Conservation (phyloP, 164 flowering plant genomes). For the Vitis vinifera region DNA sequence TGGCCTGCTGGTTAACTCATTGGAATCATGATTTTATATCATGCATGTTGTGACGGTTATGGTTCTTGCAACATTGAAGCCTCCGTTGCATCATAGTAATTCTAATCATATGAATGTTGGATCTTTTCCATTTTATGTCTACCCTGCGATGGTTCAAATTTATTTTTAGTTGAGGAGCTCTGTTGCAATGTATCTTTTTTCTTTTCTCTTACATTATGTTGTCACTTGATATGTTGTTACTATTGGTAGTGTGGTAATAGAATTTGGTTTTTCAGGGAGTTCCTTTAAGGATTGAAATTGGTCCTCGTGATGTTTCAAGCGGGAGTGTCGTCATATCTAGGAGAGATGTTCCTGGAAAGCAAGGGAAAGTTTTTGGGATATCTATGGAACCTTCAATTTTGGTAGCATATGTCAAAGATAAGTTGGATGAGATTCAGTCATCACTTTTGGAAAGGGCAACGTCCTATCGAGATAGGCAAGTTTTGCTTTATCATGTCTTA, state of each 20-base stretch:
- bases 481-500: conserved; percentile 1
- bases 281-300: conserved; percentile 92
- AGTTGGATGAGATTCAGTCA: conserved; percentile 78
- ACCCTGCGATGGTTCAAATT: no score
- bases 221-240: not conserved
- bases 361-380: conserved; percentile 87
- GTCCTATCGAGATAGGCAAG: conserved; percentile 77
- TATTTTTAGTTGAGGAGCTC: no score
- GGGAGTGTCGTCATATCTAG: conserved; percentile 81
- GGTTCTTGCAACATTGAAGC: no score
- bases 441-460: conserved; percentile 69
- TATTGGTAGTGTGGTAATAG: not conserved
- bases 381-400: conserved; percentile 74
- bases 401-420: conserved; percentile 59
- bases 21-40: no score
- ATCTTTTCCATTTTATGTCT: no score
- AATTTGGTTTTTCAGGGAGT: conserved; percentile 60
- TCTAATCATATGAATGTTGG: no score
- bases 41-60: no score
- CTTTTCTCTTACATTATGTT: not conserved
- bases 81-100: no score
- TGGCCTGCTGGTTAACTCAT: no score
- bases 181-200: no score
- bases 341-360: conserved; percentile 95
- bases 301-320: conserved; percentile 93